Percentiles rank a stretch among this genome's conserved stretches.
These are phyloP conservation scores for Leucaena leucocephala DNA, from an alignment of 306 rosid species.

Conservation along the genomic window DNA sequence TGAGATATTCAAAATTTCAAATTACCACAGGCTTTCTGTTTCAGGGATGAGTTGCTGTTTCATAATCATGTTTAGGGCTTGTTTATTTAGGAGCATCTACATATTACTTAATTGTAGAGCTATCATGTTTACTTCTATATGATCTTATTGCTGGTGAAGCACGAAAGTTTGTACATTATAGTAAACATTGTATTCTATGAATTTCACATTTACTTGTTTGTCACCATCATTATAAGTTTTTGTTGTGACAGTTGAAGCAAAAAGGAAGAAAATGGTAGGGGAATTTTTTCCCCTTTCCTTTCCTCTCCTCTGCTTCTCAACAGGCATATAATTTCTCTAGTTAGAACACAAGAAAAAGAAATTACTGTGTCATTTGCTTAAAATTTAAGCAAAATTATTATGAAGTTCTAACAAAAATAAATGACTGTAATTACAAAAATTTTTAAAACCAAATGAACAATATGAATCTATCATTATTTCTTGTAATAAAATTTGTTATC, in stretches of 20 bases:
- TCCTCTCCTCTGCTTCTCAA: neutral
- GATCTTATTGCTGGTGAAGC: conserved; percentile 37
- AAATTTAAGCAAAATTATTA: too few relatives aligned
- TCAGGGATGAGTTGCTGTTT: conserved; percentile 14
- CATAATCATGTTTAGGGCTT: conserved; percentile 36
- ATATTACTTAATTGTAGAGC: conserved; percentile 50
- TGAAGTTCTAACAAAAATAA: too few relatives aligned
- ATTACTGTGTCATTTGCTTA: neutral
- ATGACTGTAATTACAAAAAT: too few relatives aligned
- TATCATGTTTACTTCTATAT: conserved; percentile 38
- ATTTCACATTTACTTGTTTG: neutral
- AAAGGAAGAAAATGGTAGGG: neutral
- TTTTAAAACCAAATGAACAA: too few relatives aligned
- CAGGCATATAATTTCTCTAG: neutral
- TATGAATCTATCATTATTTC: too few relatives aligned
- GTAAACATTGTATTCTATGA: neutral
- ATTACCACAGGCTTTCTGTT: neutral
- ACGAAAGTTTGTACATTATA: conserved; percentile 6
- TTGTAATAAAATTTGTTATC: too few relatives aligned
- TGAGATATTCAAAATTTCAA: neutral
- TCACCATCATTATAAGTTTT: neutral
- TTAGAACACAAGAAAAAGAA: neutral
- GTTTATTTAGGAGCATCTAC: conserved; percentile 46
- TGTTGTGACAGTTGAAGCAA: neutral
- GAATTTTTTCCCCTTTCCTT: neutral